These are phyloP conservation scores for Cryptococcus sp. DNA, from an alignment of 1,284 basidiomycete species.

Conservation along the genomic window DNA sequence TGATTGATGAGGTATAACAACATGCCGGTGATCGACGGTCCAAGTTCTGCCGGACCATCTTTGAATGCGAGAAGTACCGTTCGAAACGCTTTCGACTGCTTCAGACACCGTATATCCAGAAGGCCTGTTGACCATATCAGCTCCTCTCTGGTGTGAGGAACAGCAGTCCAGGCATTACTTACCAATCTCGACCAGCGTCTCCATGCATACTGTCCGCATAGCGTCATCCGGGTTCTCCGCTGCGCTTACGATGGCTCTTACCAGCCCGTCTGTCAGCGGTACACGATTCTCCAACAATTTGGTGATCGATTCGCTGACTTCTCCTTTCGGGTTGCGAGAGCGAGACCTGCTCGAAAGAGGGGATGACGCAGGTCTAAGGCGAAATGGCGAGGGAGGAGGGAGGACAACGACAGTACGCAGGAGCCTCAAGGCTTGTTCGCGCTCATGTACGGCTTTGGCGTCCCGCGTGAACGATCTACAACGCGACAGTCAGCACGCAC, in stretches of 20 bases:
- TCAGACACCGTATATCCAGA: slow-evolving; percentile 81
- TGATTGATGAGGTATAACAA: slow-evolving; percentile 85
- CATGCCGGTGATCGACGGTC: slow-evolving; percentile 77
- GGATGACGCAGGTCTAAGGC: slow-evolving; percentile 8
- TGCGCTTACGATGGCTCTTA: slow-evolving; percentile 86
- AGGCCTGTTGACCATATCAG: slow-evolving; percentile 58
- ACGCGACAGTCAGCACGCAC: neutral
- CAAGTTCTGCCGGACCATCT: slow-evolving; percentile 83
- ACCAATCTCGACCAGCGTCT: slow-evolving; percentile 91
- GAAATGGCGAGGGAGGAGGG: slow-evolving; percentile 21
- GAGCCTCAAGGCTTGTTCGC: slow-evolving; percentile 92
- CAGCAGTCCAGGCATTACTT: slow-evolving; percentile 35
- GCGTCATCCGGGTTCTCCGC: slow-evolving; percentile 92
- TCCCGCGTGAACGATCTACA: slow-evolving; percentile 79
- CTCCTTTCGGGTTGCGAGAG: slow-evolving; percentile 1
- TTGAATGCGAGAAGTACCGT: slow-evolving; percentile 81
- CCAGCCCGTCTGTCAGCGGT: slow-evolving; percentile 63
- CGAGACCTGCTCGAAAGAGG: slow-evolving; percentile 9
- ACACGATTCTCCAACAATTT: slow-evolving; percentile 25
- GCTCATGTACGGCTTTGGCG: slow-evolving; percentile 74
- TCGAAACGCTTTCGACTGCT: slow-evolving; percentile 80
- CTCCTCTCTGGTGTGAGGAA: too few relatives aligned
- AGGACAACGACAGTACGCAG: slow-evolving; percentile 74
- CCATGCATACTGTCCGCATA: slow-evolving; percentile 77
- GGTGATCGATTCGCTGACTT: slow-evolving; percentile 7